phyloP scores from a whole-genome alignment of 805 yeast genomes.

The Hagleromyces aurorensis region DNA sequence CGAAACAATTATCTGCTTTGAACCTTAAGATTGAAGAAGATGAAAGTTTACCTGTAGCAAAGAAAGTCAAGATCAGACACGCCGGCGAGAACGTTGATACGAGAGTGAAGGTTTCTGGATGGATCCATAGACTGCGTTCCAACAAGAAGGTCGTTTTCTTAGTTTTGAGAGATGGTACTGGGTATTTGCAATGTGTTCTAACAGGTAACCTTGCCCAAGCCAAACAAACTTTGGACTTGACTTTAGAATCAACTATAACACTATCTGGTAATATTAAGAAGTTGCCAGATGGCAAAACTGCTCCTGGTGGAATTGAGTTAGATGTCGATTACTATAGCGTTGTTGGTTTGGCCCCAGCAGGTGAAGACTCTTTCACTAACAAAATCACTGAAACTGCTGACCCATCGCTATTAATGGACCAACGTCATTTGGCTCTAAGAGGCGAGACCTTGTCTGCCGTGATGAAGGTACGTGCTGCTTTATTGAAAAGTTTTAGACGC shows the following conservation, averaged over 20 bases:
- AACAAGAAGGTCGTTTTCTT: constrained; percentile 90
- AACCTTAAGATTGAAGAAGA: constrained; percentile 71
- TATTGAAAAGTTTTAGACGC: constrained; percentile 66
- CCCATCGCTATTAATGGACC: constrained; percentile 85
- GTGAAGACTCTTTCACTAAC: constrained; percentile 92
- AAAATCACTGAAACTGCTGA: constrained; percentile 90
- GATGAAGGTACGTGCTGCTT: constrained; percentile 86
- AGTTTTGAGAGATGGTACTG: constrained; percentile 93
- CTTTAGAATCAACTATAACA: constrained; percentile 78
- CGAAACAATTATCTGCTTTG: constrained; percentile 70
- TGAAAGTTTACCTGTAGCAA: constrained; percentile 59
- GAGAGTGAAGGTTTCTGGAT: constrained; percentile 79
- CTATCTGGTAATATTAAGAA: constrained; percentile 74
- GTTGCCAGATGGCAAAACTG: constrained; percentile 92
- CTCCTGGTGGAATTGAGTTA: constrained; percentile 96
- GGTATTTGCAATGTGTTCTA: constrained; percentile 79
- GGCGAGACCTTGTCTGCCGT: constrained; percentile 92
- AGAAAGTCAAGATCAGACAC: constrained; percentile 53
- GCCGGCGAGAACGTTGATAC: constrained; percentile 48
- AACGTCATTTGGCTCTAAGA: constrained; percentile 91
- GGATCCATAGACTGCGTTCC: constrained; percentile 91
- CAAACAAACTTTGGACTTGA: constrained; percentile 71
- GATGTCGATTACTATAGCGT: constrained; percentile 84
- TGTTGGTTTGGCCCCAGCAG: constrained; percentile 90
- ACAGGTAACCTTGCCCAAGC: constrained; percentile 91